phyloP scores from a whole-genome alignment of 257 asterid species.

The Solanum acaule region DNA sequence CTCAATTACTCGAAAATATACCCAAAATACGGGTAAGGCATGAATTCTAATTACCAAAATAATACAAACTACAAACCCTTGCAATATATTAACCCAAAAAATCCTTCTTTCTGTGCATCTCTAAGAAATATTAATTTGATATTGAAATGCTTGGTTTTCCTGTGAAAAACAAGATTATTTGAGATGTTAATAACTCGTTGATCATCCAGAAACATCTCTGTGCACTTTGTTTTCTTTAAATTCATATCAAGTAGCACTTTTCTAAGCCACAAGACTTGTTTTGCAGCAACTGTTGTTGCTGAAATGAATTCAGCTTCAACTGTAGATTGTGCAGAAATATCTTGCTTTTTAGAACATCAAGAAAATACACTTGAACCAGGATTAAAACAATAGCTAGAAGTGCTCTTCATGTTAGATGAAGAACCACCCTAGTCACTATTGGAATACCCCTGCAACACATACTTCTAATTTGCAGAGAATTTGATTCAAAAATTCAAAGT shows the following conservation, averaged over 20 bases:
- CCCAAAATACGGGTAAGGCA: too few relatives aligned
- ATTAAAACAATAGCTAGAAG: background rate
- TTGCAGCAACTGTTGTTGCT: background rate
- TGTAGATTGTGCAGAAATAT: background rate
- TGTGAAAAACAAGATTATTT: too few relatives aligned
- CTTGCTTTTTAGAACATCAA: background rate
- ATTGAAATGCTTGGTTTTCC: too few relatives aligned
- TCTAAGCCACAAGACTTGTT: too few relatives aligned
- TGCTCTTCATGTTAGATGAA: background rate
- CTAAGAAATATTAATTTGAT: background rate
- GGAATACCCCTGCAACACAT: background rate
- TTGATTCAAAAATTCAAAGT: background rate
- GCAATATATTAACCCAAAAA: background rate
- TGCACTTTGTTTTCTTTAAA: too few relatives aligned
- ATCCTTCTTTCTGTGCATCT: background rate
- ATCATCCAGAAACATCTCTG: too few relatives aligned
- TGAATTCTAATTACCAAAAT: too few relatives aligned
- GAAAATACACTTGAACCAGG: background rate
- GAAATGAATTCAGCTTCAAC: background rate
- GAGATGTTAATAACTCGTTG: too few relatives aligned
- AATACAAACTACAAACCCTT: too few relatives aligned
- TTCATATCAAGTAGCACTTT: too few relatives aligned
- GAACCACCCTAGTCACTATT: background rate
- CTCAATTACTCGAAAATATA: too few relatives aligned
- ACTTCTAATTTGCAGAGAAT: background rate